phyloP scores from a whole-genome alignment of 2,329 filamentous ascomycete genomes.

The Macroventuria anomochaeta region DNA sequence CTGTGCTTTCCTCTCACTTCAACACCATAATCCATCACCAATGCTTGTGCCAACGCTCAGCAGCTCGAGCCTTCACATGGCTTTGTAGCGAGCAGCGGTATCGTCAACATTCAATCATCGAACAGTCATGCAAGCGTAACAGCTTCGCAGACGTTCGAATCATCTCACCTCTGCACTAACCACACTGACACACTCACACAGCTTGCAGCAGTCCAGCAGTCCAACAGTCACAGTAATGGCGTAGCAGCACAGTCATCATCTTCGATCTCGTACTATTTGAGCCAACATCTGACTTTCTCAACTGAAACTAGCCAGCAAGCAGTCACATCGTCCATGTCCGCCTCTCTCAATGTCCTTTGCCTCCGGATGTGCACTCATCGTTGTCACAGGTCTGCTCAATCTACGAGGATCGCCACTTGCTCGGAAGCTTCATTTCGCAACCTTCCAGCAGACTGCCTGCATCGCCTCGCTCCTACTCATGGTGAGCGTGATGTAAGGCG shows the following conservation, averaged over 20 bases:
- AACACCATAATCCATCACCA: neutral
- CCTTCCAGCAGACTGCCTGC: neutral
- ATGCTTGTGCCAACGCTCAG: neutral
- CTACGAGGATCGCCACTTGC: neutral
- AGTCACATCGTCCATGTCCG: neutral
- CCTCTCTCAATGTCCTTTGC: neutral
- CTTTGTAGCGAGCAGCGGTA: neutral
- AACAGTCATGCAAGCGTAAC: neutral
- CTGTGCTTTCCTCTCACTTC: neutral
- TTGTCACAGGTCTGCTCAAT: neutral
- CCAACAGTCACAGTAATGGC: neutral
- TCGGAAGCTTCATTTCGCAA: neutral
- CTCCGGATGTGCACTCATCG: neutral
- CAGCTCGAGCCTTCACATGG: neutral
- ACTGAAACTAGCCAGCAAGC: neutral
- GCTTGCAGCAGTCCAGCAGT: slow-evolving; percentile 2
- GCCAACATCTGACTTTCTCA: neutral
- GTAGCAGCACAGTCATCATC: neutral
- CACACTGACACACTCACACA: neutral
- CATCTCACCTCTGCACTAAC: neutral
- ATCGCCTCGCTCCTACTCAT: neutral
- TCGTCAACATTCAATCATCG: neutral
- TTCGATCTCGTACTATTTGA: neutral
- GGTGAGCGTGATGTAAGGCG: neutral
- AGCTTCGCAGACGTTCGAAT: neutral